Conservation (phyloP, 108 stramenopile genomes). For the Pseudonitzschia delicatissima region DNA sequence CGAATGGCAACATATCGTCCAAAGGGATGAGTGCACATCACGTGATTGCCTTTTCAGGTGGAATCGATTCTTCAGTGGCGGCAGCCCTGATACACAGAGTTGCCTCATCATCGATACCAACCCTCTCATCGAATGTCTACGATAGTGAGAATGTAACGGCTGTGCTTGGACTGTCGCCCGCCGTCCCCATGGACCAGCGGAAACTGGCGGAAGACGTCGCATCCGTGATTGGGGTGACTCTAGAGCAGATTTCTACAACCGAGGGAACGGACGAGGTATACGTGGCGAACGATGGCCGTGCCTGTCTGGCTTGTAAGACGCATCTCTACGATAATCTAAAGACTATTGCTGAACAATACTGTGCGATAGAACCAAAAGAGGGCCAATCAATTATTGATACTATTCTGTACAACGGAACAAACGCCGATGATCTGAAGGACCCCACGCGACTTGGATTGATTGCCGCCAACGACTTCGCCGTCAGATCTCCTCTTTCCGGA, state of each 20-base stretch:
- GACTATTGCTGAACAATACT: constrained; percentile 29
- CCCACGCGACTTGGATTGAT: constrained; percentile 82
- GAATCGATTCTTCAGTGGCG: constrained; percentile 89
- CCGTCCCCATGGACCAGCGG: constrained; percentile 77
- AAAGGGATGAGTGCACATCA: constrained; percentile 31
- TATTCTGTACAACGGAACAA: constrained; percentile 93
- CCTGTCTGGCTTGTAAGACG: constrained; percentile 94
- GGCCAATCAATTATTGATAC: neutral
- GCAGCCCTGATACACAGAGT: constrained; percentile 69
- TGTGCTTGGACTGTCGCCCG: constrained; percentile 85
- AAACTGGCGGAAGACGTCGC: constrained; percentile 73
- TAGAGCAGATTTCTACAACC: constrained; percentile 59
- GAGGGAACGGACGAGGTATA: constrained; percentile 85
- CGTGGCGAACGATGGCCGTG: constrained; percentile 79
- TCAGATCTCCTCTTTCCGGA: constrained; percentile 71
- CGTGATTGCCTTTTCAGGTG: constrained; percentile 88
- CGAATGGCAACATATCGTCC: no score
- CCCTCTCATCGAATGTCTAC: neutral
- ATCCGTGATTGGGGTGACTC: constrained; percentile 55
- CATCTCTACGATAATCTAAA: constrained; percentile 76
- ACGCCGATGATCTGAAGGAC: constrained; percentile 84
- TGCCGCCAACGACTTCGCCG: constrained; percentile 70
- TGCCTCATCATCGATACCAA: constrained; percentile 10
- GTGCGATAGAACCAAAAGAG: neutral
- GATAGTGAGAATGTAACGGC: constrained; percentile 43